Evolutionary conservation across 257 asterid genomes (phyloP).

Genomic region (Striga asiatica): DNA sequence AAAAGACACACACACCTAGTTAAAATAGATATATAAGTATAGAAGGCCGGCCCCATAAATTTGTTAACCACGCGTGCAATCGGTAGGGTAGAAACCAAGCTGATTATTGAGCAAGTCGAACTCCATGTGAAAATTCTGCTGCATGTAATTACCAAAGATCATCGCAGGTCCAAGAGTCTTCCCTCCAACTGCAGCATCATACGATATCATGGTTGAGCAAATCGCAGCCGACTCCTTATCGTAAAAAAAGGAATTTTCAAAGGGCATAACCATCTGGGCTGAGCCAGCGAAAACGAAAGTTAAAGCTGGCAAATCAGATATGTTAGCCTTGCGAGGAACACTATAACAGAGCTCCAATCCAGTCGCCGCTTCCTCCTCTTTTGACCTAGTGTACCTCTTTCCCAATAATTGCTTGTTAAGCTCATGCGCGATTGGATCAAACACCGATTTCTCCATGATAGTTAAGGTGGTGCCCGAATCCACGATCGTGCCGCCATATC

Average conservation of each 20-base stretch:
- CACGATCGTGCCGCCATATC: conserved; percentile 23
- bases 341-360: conserved; percentile 28
- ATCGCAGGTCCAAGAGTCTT: conserved; percentile 21
- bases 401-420: conserved; percentile 23
- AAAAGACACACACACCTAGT: too few species aligned
- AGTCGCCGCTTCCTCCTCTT: not conserved
- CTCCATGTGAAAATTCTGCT: conserved; percentile 33
- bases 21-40: too few species aligned
- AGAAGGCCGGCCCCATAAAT: too few species aligned
- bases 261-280: conserved; percentile 24
- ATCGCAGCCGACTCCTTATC: conserved; percentile 5
- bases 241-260: conserved; percentile 21
- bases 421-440: conserved; percentile 17
- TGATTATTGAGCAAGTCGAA: conserved; percentile 31
- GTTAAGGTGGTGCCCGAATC: conserved; percentile 27
- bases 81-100: conserved; percentile 26
- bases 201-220: conserved; percentile 17
- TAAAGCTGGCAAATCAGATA: conserved; percentile 18
- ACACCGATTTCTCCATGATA: conserved; percentile 17
- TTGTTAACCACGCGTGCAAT: too few species aligned
- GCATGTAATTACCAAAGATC: conserved; percentile 30
- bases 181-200: not conserved
- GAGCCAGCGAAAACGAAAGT: conserved; percentile 26
- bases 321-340: not conserved
- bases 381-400: conserved; percentile 17